phyloP scores from a whole-genome alignment of 805 yeast species.

The Danielia reshetovae region DNA sequence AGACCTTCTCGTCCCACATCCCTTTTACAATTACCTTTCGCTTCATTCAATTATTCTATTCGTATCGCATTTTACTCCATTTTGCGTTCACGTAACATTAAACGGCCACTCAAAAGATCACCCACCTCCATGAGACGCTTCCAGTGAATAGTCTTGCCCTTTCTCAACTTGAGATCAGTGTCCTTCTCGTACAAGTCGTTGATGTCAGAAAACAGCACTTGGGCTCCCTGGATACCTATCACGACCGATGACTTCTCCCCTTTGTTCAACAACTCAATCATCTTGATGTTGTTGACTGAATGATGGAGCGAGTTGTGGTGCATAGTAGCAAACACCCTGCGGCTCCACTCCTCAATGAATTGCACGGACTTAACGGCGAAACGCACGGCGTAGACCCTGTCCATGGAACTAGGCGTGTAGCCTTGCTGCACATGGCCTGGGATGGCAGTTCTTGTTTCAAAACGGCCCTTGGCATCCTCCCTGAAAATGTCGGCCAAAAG shows the following conservation, averaged over 20 bases:
- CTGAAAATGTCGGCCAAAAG: constrained; percentile 79
- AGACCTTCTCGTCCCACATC: too few species aligned
- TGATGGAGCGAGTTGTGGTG: constrained; percentile 17
- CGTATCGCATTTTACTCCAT: too few species aligned
- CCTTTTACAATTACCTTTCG: too few species aligned
- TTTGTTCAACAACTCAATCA: constrained; percentile 16
- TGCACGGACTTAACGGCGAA: constrained; percentile 87
- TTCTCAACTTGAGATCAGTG: constrained; percentile 59
- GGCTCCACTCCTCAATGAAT: constrained; percentile 58
- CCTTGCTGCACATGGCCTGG: constrained; percentile 99
- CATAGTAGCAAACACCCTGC: constrained; percentile 15
- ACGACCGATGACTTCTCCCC: constrained; percentile 45
- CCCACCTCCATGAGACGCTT: constrained; percentile 51
- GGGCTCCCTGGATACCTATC: constrained; percentile 68
- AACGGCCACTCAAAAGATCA: constrained; percentile 71
- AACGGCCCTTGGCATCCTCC: constrained; percentile 70
- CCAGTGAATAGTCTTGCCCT: constrained; percentile 72
- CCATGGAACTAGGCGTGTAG: constrained; percentile 90
- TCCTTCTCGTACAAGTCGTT: constrained; percentile 54
- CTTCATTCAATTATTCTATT: too few species aligned
- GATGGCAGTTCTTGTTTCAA: constrained; percentile 89
- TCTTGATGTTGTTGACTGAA: constrained; percentile 17
- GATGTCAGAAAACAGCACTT: constrained; percentile 54
- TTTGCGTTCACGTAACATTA: constrained; percentile 32
- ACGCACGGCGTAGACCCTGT: constrained; percentile 84